phyloP scores from a whole-genome alignment of 1,284 basidiomycete genomes.

The Vanrija sp. region DNA sequence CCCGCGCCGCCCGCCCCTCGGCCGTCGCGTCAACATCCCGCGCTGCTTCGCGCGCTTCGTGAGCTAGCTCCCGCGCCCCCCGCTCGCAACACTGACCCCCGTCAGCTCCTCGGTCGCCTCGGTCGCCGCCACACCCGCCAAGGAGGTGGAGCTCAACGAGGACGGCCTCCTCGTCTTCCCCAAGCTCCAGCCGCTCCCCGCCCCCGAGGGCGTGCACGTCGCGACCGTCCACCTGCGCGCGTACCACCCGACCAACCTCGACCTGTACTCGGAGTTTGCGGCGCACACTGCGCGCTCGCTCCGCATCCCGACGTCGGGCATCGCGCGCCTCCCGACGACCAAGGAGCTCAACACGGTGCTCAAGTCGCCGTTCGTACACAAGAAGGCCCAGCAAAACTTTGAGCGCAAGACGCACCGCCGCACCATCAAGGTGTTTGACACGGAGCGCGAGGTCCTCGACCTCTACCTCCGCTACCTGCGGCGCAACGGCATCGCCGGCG shows the following conservation, averaged over 20 bases:
- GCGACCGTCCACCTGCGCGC: conserved; percentile 80
- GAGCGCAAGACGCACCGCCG: conserved; percentile 78
- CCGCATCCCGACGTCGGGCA: conserved; percentile 71
- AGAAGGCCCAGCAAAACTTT: conserved; percentile 96
- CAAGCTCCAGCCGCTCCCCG: conserved; percentile 14
- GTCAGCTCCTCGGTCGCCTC: not conserved
- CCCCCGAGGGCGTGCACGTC: conserved; percentile 68
- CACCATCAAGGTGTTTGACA: conserved; percentile 85
- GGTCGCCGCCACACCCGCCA: not conserved
- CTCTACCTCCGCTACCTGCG: conserved; percentile 77
- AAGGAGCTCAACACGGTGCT: conserved; percentile 82
- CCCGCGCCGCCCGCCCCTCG: conserved; percentile 2
- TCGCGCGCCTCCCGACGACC: conserved; percentile 68
- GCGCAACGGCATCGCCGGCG: conserved; percentile 73
- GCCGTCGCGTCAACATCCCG: conserved; percentile 9
- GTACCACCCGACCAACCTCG: conserved; percentile 63
- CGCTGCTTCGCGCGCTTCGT: not conserved
- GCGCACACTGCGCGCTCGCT: conserved; percentile 77
- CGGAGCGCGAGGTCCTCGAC: conserved; percentile 72
- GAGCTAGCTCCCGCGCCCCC: not conserved
- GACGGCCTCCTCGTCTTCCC: conserved; percentile 2
- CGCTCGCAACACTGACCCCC: not conserved
- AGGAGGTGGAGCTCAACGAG: not conserved
- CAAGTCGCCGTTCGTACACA: conserved; percentile 83
- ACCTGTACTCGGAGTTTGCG: conserved; percentile 80